Evolutionary conservation across 2,329 filamentous ascomycete species (phyloP).

Genomic region (Conoideocrella luteorostrata): DNA sequence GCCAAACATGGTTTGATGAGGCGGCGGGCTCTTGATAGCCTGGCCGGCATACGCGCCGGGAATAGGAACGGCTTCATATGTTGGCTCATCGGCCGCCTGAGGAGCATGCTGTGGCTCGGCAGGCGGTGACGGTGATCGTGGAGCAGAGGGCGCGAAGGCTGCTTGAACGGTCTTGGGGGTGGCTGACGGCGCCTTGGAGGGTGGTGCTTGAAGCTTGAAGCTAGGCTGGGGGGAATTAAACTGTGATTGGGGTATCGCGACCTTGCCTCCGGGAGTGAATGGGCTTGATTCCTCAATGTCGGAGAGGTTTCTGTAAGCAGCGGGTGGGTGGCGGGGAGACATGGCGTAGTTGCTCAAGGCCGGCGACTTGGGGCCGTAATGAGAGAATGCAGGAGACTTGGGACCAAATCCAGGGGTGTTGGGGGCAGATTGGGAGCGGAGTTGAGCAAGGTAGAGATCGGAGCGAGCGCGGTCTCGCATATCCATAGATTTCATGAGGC

Average conservation of each 20-base stretch:
- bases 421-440: slow-evolving; percentile 79
- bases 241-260: slow-evolving; percentile 57
- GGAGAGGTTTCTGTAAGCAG: slow-evolving; percentile 45
- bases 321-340: slow-evolving; percentile 56
- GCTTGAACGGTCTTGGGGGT: slow-evolving; percentile 63
- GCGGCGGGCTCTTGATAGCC: slow-evolving; percentile 45
- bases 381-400: slow-evolving; percentile 39
- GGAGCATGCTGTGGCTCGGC: slow-evolving; percentile 47
- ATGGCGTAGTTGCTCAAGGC: slow-evolving; percentile 42
- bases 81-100: slow-evolving; percentile 71
- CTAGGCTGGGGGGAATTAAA: slow-evolving; percentile 48
- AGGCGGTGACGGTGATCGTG: slow-evolving; percentile 6
- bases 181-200: slow-evolving; percentile 67
- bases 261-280: slow-evolving; percentile 49
- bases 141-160: slow-evolving; percentile 50
- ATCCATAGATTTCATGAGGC: slow-evolving; percentile 95
- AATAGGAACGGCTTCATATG: slow-evolving; percentile 82
- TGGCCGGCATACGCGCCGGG: slow-evolving; percentile 70
- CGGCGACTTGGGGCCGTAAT: slow-evolving; percentile 31
- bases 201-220: slow-evolving; percentile 87
- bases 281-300: slow-evolving; percentile 38
- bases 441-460: slow-evolving; percentile 86
- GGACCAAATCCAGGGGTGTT: slow-evolving; percentile 87
- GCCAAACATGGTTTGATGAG: slow-evolving; percentile 38
- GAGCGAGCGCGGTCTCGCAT: slow-evolving; percentile 87